phyloP scores from a whole-genome alignment of 352 stramenopile genomes.

The Pythium oligandrum region DNA sequence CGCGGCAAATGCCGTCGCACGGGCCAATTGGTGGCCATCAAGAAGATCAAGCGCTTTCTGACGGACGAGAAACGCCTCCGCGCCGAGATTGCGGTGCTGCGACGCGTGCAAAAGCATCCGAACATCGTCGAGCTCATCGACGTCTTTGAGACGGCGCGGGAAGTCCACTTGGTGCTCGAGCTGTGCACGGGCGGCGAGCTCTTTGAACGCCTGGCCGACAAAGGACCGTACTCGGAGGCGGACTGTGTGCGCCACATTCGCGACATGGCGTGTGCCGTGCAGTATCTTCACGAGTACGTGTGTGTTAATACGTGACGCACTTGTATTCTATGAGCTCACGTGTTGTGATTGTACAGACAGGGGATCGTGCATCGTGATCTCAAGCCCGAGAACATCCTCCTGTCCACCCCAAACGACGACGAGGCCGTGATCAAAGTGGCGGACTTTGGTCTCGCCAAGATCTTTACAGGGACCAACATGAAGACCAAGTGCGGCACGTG shows the following conservation, averaged over 20 bases:
- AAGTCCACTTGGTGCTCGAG: constrained; percentile 77
- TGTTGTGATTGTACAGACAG: constrained; percentile 23
- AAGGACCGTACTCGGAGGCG: constrained; percentile 77
- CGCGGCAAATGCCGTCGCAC: constrained; percentile 48
- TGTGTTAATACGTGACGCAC: neutral
- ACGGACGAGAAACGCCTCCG: constrained; percentile 60
- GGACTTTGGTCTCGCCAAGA: constrained; percentile 84
- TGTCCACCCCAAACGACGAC: constrained; percentile 58
- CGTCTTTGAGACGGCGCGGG: constrained; percentile 72
- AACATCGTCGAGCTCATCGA: constrained; percentile 81
- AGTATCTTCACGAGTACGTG: constrained; percentile 67
- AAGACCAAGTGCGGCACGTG: constrained; percentile 83
- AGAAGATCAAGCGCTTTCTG: constrained; percentile 82
- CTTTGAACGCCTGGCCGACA: constrained; percentile 75
- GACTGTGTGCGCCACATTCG: constrained; percentile 71
- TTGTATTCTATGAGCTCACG: no score
- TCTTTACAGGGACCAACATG: constrained; percentile 59
- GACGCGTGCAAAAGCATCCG: constrained; percentile 48
- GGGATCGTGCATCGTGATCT: constrained; percentile 80
- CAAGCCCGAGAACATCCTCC: constrained; percentile 81
- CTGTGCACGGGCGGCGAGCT: constrained; percentile 80
- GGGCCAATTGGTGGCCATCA: constrained; percentile 57
- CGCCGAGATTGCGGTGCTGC: constrained; percentile 60
- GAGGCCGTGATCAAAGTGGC: constrained; percentile 69
- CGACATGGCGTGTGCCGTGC: constrained; percentile 62